Base-by-base conservation (phyloP, 768 basidiomycete genomes). In the Hygrophoropsis aurantiaca region DNA sequence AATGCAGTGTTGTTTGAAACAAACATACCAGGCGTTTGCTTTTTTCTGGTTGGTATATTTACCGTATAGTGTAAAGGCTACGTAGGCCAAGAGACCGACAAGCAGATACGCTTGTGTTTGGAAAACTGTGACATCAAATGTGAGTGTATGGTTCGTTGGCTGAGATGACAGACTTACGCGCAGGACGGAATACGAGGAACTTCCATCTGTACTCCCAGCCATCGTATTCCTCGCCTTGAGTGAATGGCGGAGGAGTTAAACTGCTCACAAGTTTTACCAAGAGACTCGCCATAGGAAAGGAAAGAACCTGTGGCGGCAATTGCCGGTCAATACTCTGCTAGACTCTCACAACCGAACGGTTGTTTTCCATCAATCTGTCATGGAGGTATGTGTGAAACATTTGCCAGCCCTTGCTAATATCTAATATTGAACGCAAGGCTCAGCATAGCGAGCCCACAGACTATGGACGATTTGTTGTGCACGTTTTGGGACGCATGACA, bases 151-250 rank as follows among this genome's bases (percentile, higher is more conserved):
- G 16, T 16, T n/a, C 23, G 33, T 13, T 38, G 32, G 23, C 10
- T 4, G 20, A 33, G 23, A 11, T 24, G 21, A 23, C 15, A 11
- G 26, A 72, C 84, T 54, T 59, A 86, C 86, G 61, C 8, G 85
- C 88, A 16, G 93, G 94, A 35, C 92, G 76, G 70, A 95, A 90
- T 30, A 84, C 80, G 56, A 97, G 68, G 46, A 81, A 71, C 60
- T 77, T 84, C 84, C 86, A 94, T 52, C 69, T 75, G 63, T 73
- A 84, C 65, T 97, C 79, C 38, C 80, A 65, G 16, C 92, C 93
- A 27, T 85, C 75, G 63, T 93, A 97, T 7, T 85, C 71, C 6
- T 70, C 66, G 10, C 73, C 67, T 19, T 79, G 71, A 26, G 75
- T 58, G 45, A 81, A 70, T 3, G 82, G 79, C 0, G 81, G 74